These are phyloP conservation scores for Penicillium palitans DNA, from an alignment of 2,329 filamentous ascomycete genomes.

Conservation along the genomic window DNA sequence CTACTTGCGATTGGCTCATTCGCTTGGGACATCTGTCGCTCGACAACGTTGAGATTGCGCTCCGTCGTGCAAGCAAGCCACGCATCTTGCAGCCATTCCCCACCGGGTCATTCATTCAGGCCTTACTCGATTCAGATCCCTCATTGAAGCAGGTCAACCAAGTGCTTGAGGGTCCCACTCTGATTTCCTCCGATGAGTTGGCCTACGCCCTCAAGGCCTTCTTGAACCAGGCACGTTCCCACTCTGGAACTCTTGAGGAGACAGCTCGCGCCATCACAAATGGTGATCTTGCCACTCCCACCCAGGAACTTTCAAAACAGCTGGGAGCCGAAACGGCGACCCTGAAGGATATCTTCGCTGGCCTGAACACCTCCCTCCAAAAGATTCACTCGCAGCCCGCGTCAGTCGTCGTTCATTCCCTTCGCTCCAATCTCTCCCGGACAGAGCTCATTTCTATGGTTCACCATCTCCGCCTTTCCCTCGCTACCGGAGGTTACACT, in stretches of 20 bases:
- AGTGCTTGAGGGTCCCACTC: slow-evolving; percentile 38
- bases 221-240: slow-evolving; percentile 40
- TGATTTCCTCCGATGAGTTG: slow-evolving; percentile 42
- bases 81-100: slow-evolving; percentile 40
- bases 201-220: slow-evolving; percentile 42
- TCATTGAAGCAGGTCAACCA: slow-evolving; percentile 41
- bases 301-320: slow-evolving; percentile 22
- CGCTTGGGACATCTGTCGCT: slow-evolving; percentile 39
- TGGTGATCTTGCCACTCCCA: slow-evolving; percentile 27
- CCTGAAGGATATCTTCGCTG: slow-evolving; percentile 40
- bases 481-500: slow-evolving; percentile 45
- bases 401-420: slow-evolving; percentile 32
- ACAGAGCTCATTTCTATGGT: slow-evolving; percentile 43
- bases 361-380: slow-evolving; percentile 40
- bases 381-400: slow-evolving; percentile 39
- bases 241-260: slow-evolving; percentile 36
- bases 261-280: slow-evolving; percentile 36
- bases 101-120: slow-evolving; percentile 40
- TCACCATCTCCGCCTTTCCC: slow-evolving; percentile 46
- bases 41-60: slow-evolving; percentile 43
- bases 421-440: slow-evolving; percentile 42
- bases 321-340: slow-evolving; percentile 21
- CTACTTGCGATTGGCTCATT: slow-evolving; percentile 46
- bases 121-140: slow-evolving; percentile 42
- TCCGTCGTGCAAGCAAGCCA: slow-evolving; percentile 37